A percentile compares a stretch with the other conserved stretches of the same genome.
Evolutionary conservation across 2,329 filamentous ascomycete genomes (phyloP).

Genomic region (Epicoccum sorghinum): DNA sequence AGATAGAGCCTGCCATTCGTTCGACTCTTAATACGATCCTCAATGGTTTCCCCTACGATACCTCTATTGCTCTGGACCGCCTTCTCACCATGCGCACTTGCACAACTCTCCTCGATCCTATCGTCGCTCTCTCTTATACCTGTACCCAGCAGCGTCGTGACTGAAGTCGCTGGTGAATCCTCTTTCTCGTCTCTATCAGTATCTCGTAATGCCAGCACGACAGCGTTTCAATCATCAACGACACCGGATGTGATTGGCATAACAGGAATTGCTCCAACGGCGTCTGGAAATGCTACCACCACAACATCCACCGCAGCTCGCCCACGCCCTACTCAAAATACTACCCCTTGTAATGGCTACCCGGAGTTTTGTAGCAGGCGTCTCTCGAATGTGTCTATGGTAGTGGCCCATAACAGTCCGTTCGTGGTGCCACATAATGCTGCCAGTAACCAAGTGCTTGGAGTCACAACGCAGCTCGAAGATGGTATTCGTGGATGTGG

Average conservation of each 20-base stretch:
- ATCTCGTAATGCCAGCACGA: conserved; percentile 20
- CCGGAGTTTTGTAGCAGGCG: conserved; percentile 42
- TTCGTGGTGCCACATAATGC: conserved; percentile 39
- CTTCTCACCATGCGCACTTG: conserved; percentile 13
- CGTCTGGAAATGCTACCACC: conserved; percentile 15
- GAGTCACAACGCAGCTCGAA: conserved; percentile 39
- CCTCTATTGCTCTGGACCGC: conserved; percentile 14
- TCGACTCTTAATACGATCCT: conserved; percentile 9
- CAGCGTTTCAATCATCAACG: conserved; percentile 14
- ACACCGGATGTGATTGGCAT: conserved; percentile 26
- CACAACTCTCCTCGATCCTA: conserved; percentile 21
- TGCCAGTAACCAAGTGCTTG: conserved; percentile 41
- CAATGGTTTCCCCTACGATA: conserved; percentile 20
- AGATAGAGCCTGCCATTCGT: conserved; percentile 16
- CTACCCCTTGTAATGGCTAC: conserved; percentile 43
- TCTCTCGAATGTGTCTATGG: conserved; percentile 45
- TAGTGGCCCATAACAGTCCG: conserved; percentile 46
- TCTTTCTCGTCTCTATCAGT: conserved; percentile 12
- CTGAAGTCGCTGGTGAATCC: not conserved
- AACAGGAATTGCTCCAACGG: conserved; percentile 22
- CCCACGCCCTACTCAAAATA: conserved; percentile 30
- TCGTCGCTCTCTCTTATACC: conserved; percentile 10
- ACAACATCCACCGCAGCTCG: conserved; percentile 15
- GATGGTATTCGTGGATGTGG: conserved; percentile 46
- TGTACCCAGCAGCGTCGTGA: conserved; percentile 18